phyloP scores from a whole-genome alignment of 495 filamentous ascomycete species.

The Xeromyces bisporus region DNA sequence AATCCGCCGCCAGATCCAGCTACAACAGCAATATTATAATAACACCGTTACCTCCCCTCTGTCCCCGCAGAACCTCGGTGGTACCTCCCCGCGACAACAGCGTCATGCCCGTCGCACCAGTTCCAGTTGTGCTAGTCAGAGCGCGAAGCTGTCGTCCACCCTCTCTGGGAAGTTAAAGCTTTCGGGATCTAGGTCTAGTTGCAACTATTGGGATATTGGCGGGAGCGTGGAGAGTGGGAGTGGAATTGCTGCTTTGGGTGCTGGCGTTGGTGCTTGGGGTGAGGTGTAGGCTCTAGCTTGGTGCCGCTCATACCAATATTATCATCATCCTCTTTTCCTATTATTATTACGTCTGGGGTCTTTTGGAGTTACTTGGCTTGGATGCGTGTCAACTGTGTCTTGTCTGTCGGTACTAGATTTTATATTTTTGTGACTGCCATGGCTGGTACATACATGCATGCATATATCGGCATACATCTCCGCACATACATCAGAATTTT shows the following conservation, averaged over 20 bases:
- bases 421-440: too few species aligned
- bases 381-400: too few species aligned
- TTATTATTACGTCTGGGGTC: too few species aligned
- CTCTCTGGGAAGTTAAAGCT: constrained; percentile 36
- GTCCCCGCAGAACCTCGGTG: background rate
- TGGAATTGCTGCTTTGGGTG: constrained; percentile 39
- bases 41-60: constrained; percentile 13
- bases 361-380: too few species aligned
- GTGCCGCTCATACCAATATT: too few species aligned
- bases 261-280: constrained; percentile 58
- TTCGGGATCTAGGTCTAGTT: constrained; percentile 46
- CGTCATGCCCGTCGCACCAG: constrained; percentile 39
- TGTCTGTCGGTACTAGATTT: too few species aligned
- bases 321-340: too few species aligned
- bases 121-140: constrained; percentile 66
- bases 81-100: constrained; percentile 16
- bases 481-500: too few species aligned
- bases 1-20: constrained; percentile 32
- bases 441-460: too few species aligned
- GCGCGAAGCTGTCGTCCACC: constrained; percentile 45
- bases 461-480: too few species aligned
- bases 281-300: too few species aligned
- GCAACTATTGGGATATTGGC: constrained; percentile 81
- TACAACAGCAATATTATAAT: too few species aligned
- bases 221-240: constrained; percentile 60